These are phyloP conservation scores for Protomyces macrosporus DNA, from an alignment of 1,139 yeast genomes.

Conservation along the genomic window DNA sequence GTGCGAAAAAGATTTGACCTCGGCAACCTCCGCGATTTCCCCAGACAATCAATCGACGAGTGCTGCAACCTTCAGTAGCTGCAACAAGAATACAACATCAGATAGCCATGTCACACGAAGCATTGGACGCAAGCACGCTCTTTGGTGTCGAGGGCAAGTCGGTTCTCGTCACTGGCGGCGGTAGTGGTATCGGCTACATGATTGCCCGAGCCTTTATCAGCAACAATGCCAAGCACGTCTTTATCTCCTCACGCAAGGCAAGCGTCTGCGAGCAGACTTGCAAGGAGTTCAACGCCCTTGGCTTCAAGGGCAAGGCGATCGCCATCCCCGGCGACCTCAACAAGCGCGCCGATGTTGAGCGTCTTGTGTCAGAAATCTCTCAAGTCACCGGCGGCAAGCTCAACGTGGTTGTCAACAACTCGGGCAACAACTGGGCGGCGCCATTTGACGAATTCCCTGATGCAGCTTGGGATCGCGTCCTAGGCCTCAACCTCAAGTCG, in stretches of 20 bases:
- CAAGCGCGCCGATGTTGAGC: slow-evolving; percentile 48
- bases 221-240: slow-evolving; percentile 32
- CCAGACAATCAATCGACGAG: too few species aligned
- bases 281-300: slow-evolving; percentile 45
- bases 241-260: slow-evolving; percentile 62
- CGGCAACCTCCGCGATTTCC: too few species aligned
- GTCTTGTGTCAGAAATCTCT: slow-evolving; percentile 46
- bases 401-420: slow-evolving; percentile 67
- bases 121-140: slow-evolving; percentile 15
- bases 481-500: slow-evolving; percentile 63
- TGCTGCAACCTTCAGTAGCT: too few species aligned
- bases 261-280: slow-evolving; percentile 62
- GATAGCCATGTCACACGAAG: background rate
- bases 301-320: slow-evolving; percentile 46
- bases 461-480: slow-evolving; percentile 51
- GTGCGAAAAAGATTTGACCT: too few species aligned
- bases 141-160: slow-evolving; percentile 54
- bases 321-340: slow-evolving; percentile 61
- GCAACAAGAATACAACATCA: background rate
- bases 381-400: slow-evolving; percentile 42
- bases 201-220: slow-evolving; percentile 17
- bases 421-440: slow-evolving; percentile 80
- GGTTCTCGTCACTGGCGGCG: slow-evolving; percentile 79
- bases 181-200: slow-evolving; percentile 18
- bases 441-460: slow-evolving; percentile 59